These are phyloP conservation scores for Raphanus sativus DNA, from an alignment of 345 rosid genomes.

Conservation along the genomic window DNA sequence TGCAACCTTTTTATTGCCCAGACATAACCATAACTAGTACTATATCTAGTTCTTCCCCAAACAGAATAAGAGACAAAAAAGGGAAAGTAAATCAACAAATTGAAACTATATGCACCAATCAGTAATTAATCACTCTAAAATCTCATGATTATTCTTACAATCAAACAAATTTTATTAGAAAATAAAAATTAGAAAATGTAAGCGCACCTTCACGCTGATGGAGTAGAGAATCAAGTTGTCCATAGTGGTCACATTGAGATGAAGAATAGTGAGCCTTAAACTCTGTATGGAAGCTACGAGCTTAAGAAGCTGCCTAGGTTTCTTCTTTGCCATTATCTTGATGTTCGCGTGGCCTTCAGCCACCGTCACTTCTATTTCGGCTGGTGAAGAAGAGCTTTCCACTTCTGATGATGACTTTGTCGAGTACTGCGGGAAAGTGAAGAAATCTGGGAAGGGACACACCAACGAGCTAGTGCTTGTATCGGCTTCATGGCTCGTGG, in stretches of 20 bases:
- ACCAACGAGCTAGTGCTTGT: conserved; percentile 42
- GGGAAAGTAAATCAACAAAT: conserved; percentile 14
- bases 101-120: conserved; percentile 26
- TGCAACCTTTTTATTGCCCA: conserved; percentile 8
- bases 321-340: conserved; percentile 66
- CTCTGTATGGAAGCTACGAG: conserved; percentile 60
- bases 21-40: conserved; percentile 18
- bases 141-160: conserved; percentile 15
- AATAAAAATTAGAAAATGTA: background rate
- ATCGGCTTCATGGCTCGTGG: conserved; percentile 6
- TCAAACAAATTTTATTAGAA: background rate
- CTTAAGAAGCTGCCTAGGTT: conserved; percentile 69
- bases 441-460: conserved; percentile 60
- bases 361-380: conserved; percentile 71
- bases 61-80: conserved; percentile 14
- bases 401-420: conserved; percentile 35
- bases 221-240: conserved; percentile 64
- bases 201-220: conserved; percentile 63
- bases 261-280: conserved; percentile 64
- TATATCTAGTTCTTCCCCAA: conserved; percentile 7
- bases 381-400: conserved; percentile 24
- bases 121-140: background rate
- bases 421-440: conserved; percentile 70
- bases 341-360: conserved; percentile 89
- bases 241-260: conserved; percentile 63